A percentile compares a stretch with the other conserved stretches of the same genome.
These are phyloP conservation scores for Haplographium delicatum DNA, from an alignment of 495 filamentous ascomycete genomes.

Conservation along the genomic window DNA sequence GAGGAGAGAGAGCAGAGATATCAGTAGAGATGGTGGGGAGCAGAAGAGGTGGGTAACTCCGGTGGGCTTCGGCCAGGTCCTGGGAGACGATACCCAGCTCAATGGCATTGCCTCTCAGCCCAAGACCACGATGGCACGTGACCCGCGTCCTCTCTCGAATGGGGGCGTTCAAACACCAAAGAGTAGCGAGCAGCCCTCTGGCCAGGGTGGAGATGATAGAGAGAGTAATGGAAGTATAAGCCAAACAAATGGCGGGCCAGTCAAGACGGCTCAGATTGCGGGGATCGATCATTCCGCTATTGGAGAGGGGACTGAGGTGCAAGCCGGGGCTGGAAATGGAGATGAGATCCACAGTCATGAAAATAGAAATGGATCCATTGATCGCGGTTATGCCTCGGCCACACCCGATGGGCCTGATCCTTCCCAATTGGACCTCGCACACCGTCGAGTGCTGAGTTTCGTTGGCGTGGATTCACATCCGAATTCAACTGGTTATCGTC, in stretches of 20 bases:
- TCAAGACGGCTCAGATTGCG: background rate
- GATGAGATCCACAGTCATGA: background rate
- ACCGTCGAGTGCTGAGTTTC: constrained; percentile 13
- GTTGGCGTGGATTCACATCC: constrained; percentile 19
- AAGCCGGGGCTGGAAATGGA: background rate
- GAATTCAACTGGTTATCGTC: constrained; percentile 11
- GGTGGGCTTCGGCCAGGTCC: too few species aligned
- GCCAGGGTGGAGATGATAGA: too few species aligned
- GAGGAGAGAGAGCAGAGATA: too few species aligned
- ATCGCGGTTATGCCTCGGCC: constrained; percentile 3
- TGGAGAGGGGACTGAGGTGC: background rate
- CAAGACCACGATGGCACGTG: too few species aligned
- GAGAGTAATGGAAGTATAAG: too few species aligned
- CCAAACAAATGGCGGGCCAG: too few species aligned
- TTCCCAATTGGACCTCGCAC: background rate
- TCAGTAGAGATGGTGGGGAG: background rate
- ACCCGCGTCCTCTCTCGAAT: too few species aligned
- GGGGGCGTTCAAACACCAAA: too few species aligned
- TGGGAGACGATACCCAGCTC: too few species aligned
- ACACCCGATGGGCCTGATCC: background rate
- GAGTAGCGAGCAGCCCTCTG: too few species aligned
- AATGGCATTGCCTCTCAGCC: too few species aligned
- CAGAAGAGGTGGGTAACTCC: background rate
- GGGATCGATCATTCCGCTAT: background rate
- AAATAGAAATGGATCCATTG: background rate